Evolutionary conservation across 306 rosid genomes (phyloP).

Genomic region (Cucumis melo): DNA sequence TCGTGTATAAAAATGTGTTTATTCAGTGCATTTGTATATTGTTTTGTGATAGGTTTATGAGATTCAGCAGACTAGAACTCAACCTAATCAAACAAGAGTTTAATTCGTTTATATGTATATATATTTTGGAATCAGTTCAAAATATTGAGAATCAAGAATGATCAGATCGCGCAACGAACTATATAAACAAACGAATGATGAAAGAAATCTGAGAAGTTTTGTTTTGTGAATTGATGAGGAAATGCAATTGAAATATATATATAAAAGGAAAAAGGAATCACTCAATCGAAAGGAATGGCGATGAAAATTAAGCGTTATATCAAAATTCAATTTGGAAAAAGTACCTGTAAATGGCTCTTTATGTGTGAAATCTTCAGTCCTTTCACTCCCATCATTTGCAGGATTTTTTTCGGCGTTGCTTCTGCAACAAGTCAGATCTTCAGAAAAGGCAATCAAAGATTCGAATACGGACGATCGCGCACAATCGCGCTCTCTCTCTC

Average conservation of each 20-base stretch:
- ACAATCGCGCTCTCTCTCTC: too few species aligned
- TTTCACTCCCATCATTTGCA: slow-evolving; percentile 56
- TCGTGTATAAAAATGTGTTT: background rate
- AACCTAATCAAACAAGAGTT: background rate
- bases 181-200: too few species aligned
- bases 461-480: background rate
- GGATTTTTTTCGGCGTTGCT: slow-evolving; percentile 62
- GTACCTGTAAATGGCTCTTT: slow-evolving; percentile 84
- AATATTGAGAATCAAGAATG: background rate
- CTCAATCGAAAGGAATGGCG: background rate
- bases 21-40: background rate
- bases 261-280: background rate
- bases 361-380: slow-evolving; percentile 58
- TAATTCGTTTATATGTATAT: background rate
- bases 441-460: background rate
- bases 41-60: background rate
- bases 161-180: background rate
- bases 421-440: slow-evolving; percentile 24
- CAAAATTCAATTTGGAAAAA: background rate
- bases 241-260: background rate
- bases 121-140: background rate
- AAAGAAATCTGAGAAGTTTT: background rate
- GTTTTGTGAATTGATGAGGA: background rate
- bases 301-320: background rate
- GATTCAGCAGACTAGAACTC: background rate